Evolutionary conservation across 768 basidiomycete species (phyloP), one percentile per base, ranked within the genome.

Genomic region (Pleurotus cornucopiae): DNA sequence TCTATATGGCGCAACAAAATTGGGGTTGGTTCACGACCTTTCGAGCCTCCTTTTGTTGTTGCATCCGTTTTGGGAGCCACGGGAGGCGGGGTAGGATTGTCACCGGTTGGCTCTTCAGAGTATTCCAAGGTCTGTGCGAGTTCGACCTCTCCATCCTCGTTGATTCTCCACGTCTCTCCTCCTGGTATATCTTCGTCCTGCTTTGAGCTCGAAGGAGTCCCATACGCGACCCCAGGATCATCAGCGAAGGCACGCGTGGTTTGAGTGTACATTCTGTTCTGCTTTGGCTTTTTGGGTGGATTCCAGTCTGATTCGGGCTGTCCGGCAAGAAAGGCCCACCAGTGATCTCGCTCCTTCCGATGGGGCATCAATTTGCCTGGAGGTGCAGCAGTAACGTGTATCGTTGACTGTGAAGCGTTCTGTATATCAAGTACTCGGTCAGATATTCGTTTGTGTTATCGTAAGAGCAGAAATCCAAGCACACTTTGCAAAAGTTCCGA

Each of bases 311-410:
- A 74, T 63, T 83, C 80, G n/a, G 88, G 84, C 60, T 74, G 74
- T 34, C 89, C 91, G 45, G 81, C 73, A 4, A 93, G 69, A 60
- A 85, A 93, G 13, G 79, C 77, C 91, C 91, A 92, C 91, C 91
- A 93, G 14, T 74, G 69, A 59, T 89, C 86, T 55, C 91, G 77
- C 57, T 89, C 83, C 64, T 80, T 84, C 65, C 78, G 85, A 49
- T 88, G 85, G 21, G 90, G 90, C 58, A 90, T 78, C 41, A 76
- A 56, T 58, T 71, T 78, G 13, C 58, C 67, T 45, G 58, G 48
- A 46, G 66, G 60, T 55, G 69, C 57, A 51, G 64, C 60, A 21
- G 73, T 70, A 44, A 82, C 75, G 60, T 75, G 69, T 38, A 81
- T 79, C 2, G 84, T 83, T 16, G 84, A 75, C 66, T 91, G 89